phyloP scores from a whole-genome alignment of 2,329 filamentous ascomycete genomes.

The Xylariaceae sp. region DNA sequence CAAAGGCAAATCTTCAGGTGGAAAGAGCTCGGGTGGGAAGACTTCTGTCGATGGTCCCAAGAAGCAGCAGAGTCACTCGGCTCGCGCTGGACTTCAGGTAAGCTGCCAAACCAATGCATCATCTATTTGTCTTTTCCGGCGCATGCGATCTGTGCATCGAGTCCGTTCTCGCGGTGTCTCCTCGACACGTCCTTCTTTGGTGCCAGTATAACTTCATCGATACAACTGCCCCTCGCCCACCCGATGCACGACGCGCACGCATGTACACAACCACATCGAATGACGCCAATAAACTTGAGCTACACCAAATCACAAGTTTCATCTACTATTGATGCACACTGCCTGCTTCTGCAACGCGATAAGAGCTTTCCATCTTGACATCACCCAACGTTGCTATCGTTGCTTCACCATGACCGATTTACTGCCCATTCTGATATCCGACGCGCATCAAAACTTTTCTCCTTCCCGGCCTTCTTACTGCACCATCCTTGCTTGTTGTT shows the following conservation, averaged over 20 bases:
- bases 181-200: too few species aligned
- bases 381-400: too few species aligned
- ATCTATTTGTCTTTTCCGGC: constrained; percentile 11
- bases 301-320: too few species aligned
- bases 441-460: not conserved
- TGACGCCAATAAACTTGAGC: not conserved
- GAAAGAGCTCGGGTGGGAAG: constrained; percentile 47
- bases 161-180: not conserved
- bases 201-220: too few species aligned
- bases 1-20: constrained; percentile 89
- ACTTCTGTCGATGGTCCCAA: constrained; percentile 59
- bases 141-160: too few species aligned
- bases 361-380: too few species aligned
- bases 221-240: constrained; percentile 5
- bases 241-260: constrained; percentile 1
- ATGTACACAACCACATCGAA: not conserved
- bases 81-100: constrained; percentile 93
- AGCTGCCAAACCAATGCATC: constrained; percentile 35
- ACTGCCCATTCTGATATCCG: not conserved
- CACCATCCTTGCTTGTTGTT: not conserved
- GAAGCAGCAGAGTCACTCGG: constrained; percentile 94
- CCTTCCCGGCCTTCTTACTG: not conserved
- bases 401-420: not conserved
- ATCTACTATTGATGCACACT: too few species aligned
- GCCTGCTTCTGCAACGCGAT: too few species aligned